Evolutionary conservation across 208 protist species (phyloP), one percentile per base, ranked within the genome.

Genomic region (Wallacemonas sp.): DNA sequence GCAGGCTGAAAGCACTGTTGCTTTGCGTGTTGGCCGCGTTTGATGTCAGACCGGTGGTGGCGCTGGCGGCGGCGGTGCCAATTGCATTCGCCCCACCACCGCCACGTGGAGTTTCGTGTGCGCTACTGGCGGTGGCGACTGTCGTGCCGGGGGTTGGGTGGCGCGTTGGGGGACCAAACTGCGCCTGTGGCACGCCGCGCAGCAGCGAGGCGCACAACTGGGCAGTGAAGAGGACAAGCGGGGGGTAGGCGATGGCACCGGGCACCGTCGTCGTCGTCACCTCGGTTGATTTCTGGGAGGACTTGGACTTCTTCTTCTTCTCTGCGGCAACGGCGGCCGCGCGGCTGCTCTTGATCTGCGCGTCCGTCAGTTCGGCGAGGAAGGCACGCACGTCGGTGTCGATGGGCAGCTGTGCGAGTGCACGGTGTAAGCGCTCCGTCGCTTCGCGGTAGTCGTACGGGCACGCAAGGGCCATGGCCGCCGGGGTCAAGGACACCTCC

Each of bases 321-420:
- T 14, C 24, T 33, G 48, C 24, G 24, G 48, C 27, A 6, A 24
- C 8, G n/a, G n/a, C 32, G 3, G 52, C 32, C 29, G 29, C 29
- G 19, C 32, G 52, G n/a, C 4, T 58, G 52, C 52, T 58, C 14
- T n/a, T 58, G 16, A 4, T 24, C 19, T 3, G 19, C 36, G 9
- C 9, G 9, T 41, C 14, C 52, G 30, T n/a, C n/a, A 58, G 26
- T 21, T 58, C 52, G 4, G 52, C 52, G 12, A 58, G 21, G 52
- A 58, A 58, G 9, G 32, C 52, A 24, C 52, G 52, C 5, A 16
- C 14, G 19, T 58, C 52, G 8, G 52, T 21, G 30, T 17, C 52
- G 52, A 2, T 27, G n/a, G 52, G 30, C 27, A 75, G 46, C 36
- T 68, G 41, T 1, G 57, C 19, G 23, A 70, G 44, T n/a, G 61